Conservation (phyloP, 176 grass and related monocot genomes). For the Pontederia paniculata region DNA sequence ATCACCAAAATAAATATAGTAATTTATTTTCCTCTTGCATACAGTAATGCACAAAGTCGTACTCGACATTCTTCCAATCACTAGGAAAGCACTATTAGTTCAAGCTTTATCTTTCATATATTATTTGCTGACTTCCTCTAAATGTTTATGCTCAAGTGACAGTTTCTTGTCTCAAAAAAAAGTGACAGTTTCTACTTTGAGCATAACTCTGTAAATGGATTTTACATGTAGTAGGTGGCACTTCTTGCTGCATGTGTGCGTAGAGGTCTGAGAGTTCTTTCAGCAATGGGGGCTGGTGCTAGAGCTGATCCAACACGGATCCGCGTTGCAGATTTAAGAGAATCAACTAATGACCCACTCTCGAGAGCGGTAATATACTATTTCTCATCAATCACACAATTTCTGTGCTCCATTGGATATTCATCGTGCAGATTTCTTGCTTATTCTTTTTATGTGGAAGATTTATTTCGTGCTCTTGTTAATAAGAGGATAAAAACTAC, state of each 20-base stretch:
- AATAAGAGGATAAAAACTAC: no score
- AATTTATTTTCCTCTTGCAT: no score
- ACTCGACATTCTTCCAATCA: no score
- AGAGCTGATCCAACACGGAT: conserved; percentile 94
- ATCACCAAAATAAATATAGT: no score
- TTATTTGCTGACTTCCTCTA: no score
- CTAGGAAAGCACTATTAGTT: no score
- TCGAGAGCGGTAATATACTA: conserved; percentile 49
- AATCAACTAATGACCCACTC: conserved; percentile 87
- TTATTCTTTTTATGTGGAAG: background rate
- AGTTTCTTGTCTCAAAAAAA: no score
- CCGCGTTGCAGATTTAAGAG: conserved; percentile 82
- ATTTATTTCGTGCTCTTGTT: no score
- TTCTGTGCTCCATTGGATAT: background rate
- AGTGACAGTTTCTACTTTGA: no score
- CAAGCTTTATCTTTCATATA: no score
- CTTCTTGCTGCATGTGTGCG: conserved; percentile 68
- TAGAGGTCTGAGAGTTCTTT: conserved; percentile 70
- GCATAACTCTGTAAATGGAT: background rate
- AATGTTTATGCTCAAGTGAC: no score
- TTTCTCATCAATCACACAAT: background rate
- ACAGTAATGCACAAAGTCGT: no score
- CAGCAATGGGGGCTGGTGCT: conserved; percentile 94
- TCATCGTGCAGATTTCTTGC: background rate
- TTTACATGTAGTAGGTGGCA: conserved; percentile 42